A percentile compares a stretch with the other conserved stretches of the same genome.
Conservation (phyloP, 768 basidiomycete species). For the Podaxis sp. region DNA sequence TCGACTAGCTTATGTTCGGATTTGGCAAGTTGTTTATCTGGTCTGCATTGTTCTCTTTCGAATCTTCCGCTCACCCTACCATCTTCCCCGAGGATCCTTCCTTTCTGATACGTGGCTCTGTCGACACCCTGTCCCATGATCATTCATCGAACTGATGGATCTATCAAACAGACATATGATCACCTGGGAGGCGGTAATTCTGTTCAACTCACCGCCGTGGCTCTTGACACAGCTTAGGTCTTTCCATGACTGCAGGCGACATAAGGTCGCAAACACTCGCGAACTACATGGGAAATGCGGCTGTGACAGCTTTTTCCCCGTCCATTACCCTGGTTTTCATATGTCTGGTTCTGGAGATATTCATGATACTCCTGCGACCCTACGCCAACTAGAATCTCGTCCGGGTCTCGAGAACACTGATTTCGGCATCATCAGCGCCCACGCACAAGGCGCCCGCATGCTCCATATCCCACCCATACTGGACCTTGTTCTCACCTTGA, state of each 20-base stretch:
- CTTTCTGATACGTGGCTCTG: slow-evolving; percentile 8
- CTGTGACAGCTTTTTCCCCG: neutral
- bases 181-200: neutral
- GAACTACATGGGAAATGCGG: neutral
- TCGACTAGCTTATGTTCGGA: slow-evolving; percentile 9
- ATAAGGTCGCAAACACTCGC: neutral
- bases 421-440: slow-evolving; percentile 4
- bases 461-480: neutral
- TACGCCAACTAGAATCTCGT: neutral
- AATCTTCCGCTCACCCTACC: neutral
- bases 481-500: slow-evolving; percentile 1
- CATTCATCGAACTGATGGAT: neutral
- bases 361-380: neutral
- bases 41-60: slow-evolving; percentile 4
- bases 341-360: neutral
- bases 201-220: neutral
- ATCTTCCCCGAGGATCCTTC: slow-evolving; percentile 4
- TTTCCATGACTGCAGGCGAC: neutral
- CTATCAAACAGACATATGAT: neutral
- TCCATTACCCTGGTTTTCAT: slow-evolving; percentile 4
- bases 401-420: neutral
- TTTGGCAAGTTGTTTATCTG: slow-evolving; percentile 12
- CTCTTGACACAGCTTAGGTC: neutral
- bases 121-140: neutral
- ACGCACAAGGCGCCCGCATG: neutral